Conservation (phyloP, 352 stramenopile species). For the Salisapilia sapeloensis region DNA sequence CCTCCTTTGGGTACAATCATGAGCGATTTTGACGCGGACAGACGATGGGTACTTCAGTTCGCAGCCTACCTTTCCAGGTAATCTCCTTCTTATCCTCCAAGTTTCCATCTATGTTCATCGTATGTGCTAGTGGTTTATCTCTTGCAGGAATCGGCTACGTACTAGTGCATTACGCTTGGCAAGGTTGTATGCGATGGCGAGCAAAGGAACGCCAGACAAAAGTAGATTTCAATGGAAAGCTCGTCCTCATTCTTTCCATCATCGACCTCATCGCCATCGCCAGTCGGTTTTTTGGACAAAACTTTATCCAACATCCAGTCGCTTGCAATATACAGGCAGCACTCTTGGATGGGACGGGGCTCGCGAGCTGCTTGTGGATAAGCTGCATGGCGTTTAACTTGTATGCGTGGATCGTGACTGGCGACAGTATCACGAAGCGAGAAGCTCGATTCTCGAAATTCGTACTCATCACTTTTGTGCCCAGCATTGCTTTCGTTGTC, state of each 20-base stretch:
- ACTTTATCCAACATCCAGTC: slow-evolving; percentile 14
- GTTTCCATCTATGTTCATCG: no score
- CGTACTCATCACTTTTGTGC: slow-evolving; percentile 28
- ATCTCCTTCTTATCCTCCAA: no score
- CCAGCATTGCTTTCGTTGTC: slow-evolving; percentile 20
- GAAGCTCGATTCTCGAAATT: slow-evolving; percentile 37
- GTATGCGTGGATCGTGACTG: slow-evolving; percentile 59
- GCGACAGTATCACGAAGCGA: slow-evolving; percentile 49
- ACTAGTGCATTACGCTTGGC: slow-evolving; percentile 35
- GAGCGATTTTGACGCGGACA: no score
- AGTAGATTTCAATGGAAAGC: slow-evolving; percentile 51
- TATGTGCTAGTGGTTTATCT: slow-evolving; percentile 21
- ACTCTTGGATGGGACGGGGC: slow-evolving; percentile 27
- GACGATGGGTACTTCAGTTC: no score
- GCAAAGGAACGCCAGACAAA: slow-evolving; percentile 4
- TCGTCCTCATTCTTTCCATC: slow-evolving; percentile 49
- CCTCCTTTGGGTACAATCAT: no score
- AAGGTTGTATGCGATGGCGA: slow-evolving; percentile 7
- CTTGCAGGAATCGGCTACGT: slow-evolving; percentile 46
- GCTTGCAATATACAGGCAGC: slow-evolving; percentile 38
- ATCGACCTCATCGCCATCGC: slow-evolving; percentile 44
- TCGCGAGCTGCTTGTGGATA: slow-evolving; percentile 53
- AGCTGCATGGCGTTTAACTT: slow-evolving; percentile 71
- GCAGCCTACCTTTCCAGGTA: no score
- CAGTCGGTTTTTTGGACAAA: slow-evolving; percentile 32